These are phyloP conservation scores for Sporothrix brunneoviolacea DNA, from an alignment of 2,329 filamentous ascomycete species.

Conservation along the genomic window DNA sequence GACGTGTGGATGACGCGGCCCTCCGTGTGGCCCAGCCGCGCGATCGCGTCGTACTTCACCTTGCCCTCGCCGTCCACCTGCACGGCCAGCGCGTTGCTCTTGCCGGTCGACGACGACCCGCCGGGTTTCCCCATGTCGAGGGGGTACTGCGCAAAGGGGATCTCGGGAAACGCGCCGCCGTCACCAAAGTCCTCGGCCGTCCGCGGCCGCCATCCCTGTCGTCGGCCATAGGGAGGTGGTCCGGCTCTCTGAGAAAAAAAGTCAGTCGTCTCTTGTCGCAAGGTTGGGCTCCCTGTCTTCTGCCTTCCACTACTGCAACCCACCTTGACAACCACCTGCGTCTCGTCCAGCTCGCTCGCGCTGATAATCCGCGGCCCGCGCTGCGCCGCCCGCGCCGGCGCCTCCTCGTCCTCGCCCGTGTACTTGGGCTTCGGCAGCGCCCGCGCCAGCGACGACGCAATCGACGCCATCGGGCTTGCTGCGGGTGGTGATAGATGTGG, in stretches of 20 bases:
- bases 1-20: constrained; percentile 84
- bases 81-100: constrained; percentile 83
- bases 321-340: constrained; percentile 74
- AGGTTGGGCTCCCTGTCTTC: no score
- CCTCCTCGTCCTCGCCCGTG: constrained; percentile 80
- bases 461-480: constrained; percentile 49
- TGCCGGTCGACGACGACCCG: constrained; percentile 40
- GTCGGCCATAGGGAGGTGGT: constrained; percentile 81
- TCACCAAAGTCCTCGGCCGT: constrained; percentile 88
- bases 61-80: constrained; percentile 89
- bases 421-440: constrained; percentile 87
- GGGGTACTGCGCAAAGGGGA: constrained; percentile 84
- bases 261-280: no score
- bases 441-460: constrained; percentile 66
- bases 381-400: constrained; percentile 62
- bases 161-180: constrained; percentile 55
- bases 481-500: neutral
- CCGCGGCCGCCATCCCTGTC: constrained; percentile 85
- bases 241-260: constrained; percentile 55
- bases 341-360: constrained; percentile 72
- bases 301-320: no score
- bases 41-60: constrained; percentile 94
- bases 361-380: constrained; percentile 78
- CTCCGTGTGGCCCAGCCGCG: constrained; percentile 77
- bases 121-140: constrained; percentile 86